Base-by-base conservation (phyloP, 1,139 yeast genomes). In the Kodamaea suecica region DNA sequence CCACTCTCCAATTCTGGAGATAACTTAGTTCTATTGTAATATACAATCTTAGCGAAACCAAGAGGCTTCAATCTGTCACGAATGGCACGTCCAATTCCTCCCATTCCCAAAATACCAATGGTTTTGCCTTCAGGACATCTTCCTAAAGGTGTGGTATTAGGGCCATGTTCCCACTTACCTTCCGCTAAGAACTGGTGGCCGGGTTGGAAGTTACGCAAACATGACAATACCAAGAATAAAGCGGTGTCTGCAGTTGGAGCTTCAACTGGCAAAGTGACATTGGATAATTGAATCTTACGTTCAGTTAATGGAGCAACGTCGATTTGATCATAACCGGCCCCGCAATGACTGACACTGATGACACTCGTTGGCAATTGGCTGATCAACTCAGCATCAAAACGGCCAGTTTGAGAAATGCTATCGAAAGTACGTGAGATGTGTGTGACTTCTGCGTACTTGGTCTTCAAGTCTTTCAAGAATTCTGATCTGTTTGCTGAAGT, bases 321-420 rank as follows among this genome's bases (percentile, higher is more conserved):
- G 30, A 83, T 67, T 57, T 82, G 90, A 55, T 92, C 97, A 57
- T 92, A 92, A 4, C 98, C 97, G 1, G 98, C 98, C 37, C 97
- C 97, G 48, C 77, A 72, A 59, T 87, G 95, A 48, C 84, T 70
- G 14, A 92, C 68, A 10, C 78, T 72, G 49, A 77, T 76, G 19
- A 90, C 71, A 1, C 79, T 54, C 1, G 66, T 43, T 3, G 95
- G 95, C 37, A 92, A 63, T 23, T 63, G 61, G 9, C 58, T 50
- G 14, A 82, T 73, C 45, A 90, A 59, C 48, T 86, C 95, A 34
- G 70, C 76, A 54, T 88, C 95, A 50, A 88, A 77, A 37, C 80
- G 58, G 2, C 97, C 97, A 1, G 94, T 83, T 42, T 60, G 54
- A 11, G 39, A 41, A 10, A 64, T 53, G 39, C 77, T 68, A 2